These are phyloP conservation scores for Cicer pinnatifidum DNA, from an alignment of 306 rosid genomes.

Conservation along the genomic window DNA sequence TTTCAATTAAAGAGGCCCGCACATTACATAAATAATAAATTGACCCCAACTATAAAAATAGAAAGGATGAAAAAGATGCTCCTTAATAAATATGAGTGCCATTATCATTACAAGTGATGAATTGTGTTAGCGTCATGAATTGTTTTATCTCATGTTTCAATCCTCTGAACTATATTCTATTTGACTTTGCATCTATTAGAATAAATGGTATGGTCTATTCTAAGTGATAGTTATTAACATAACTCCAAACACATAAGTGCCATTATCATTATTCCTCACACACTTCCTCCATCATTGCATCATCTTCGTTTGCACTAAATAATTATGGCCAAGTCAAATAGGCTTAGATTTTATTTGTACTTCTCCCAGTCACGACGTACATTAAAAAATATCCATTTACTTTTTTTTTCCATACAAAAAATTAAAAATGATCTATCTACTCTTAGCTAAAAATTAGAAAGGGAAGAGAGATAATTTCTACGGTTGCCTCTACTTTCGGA, in stretches of 20 bases:
- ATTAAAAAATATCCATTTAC: background rate
- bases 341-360: constrained; percentile 8
- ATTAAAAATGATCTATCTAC: no score
- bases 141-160: constrained; percentile 42
- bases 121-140: background rate
- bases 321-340: constrained; percentile 41
- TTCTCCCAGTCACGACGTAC: background rate
- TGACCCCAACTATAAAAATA: background rate
- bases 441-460: no score
- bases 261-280: background rate
- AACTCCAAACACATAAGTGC: constrained; percentile 11
- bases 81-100: no score
- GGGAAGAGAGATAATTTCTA: no score
- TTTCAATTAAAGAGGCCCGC: background rate
- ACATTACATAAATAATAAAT: background rate
- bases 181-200: constrained; percentile 37
- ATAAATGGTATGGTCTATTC: background rate
- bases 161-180: constrained; percentile 36
- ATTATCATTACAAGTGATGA: no score
- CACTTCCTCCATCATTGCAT: constrained; percentile 2
- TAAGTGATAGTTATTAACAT: constrained; percentile 39
- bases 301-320: background rate
- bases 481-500: no score
- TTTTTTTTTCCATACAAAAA: no score
- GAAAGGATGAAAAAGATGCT: background rate